Base-by-base conservation (phyloP, 495 filamentous ascomycete species). In the Penicillium roqueforti region DNA sequence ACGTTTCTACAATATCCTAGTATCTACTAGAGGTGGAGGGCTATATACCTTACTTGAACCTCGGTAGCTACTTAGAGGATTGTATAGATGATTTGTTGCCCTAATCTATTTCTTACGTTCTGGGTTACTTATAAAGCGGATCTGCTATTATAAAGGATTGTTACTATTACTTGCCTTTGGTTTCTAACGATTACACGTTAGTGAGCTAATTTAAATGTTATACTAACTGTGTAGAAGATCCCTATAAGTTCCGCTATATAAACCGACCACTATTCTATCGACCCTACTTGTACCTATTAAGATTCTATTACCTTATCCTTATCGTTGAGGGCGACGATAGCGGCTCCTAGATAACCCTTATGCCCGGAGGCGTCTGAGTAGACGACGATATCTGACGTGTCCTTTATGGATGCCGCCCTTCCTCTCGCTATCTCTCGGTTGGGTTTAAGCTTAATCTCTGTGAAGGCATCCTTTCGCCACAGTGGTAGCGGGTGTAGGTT, bases 11-110 rank as follows among this genome's bases (percentile, higher is more conserved):
- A 61, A n/a, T 61, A 43, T 25, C 62, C 62, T 10, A 56, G 58
- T 9, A 65, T 36, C 62, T 36, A 62, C 31, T 62, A 46, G 4
- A 66, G 57, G 37, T 54, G 57, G 6, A 66, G 54, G 20, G 13
- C 9, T 18, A 56, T 56, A 16, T 20, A 32, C 28, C 19, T 18
- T 3, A 49, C 29, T 47, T 48, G 43, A 10, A 58, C 43, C 48
- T 66, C 57, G 10, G 54, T 48, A 20, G 60, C 60, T 0, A 53
- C 47, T 13, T 51, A 46, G 43, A 51, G 47, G 51, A 56, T 66
- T 6, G 62, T 54, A 20, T 63, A 46, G 20, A 61, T 28, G 31
- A 67, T 61, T 9, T 22, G 42, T 46, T 66, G 56, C 20, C 57
- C 56, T 25, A 58, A 63, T 28, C 45, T 60, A n/a, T 61, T 67